Base-by-base conservation (phyloP, 768 basidiomycete species). In the Suillus paluster region DNA sequence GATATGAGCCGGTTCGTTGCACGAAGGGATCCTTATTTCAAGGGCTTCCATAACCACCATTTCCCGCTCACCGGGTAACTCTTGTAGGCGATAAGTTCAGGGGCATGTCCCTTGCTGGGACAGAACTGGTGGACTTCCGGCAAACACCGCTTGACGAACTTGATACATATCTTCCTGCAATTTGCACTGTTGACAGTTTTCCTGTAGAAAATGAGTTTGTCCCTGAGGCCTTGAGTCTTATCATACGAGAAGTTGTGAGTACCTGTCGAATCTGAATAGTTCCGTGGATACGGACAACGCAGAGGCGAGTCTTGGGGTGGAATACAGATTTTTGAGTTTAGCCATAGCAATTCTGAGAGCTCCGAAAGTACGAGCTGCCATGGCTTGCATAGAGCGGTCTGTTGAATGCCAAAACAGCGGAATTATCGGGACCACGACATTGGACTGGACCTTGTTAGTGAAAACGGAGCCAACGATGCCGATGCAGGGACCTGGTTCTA, bases 31-130 rank as follows among this genome's bases (percentile, higher is more conserved):
- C n/a, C 11, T 19, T 4, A 62, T 62, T 23, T 50, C 56, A 58
- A 62, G 38, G 46, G 48, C 61, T 30, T 58, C 34, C 57, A 50
- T 62, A 34, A 58, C 44, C 27, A 62, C 44, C 61, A 58, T 62
- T 11, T 58, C 42, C 61, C 57, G 58, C 34, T 41, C 48, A 5
- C 14, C 27, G n/a, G 34, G 12, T 52, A 58, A 49, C 17, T 10
- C 38, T 54, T 39, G 46, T 17, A 39, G 7, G 25, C 25, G 23
- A 59, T 49, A 59, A 23, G 53, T 56, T 53, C 30, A 2, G 54
- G 33, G 34, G 33, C 33, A 11, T 61, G 30, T 44, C 59, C 59
- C 42, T 54, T 55, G 23, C 38, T 19, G 38, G 59, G 23, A 27
- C 39, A 50, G 46, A 59, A 59, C 21, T 25, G 21, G 23, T 50